A percentile compares a stretch with the other conserved stretches of the same genome.
Evolutionary conservation across 495 filamentous ascomycete species (phyloP).

Genomic region (Daldinia bambusicola): DNA sequence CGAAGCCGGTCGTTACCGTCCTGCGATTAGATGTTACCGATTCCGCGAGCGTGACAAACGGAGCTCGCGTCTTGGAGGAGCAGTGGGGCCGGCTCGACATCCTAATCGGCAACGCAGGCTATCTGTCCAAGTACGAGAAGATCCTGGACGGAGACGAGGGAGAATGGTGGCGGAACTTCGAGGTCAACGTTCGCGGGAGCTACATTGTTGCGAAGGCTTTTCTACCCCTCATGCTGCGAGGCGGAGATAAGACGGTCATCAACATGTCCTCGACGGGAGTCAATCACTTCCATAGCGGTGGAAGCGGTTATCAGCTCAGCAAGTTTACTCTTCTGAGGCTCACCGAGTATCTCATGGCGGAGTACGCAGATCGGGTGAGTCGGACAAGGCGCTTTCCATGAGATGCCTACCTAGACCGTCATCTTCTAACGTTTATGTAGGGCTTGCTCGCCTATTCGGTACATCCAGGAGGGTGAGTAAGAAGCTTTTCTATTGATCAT

Average conservation of each 20-base stretch:
- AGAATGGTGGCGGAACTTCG: constrained; percentile 58
- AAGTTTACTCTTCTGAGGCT: constrained; percentile 61
- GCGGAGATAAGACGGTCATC: constrained; percentile 60
- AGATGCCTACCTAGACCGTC: background rate
- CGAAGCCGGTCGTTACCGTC: constrained; percentile 48
- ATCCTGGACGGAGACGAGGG: constrained; percentile 55
- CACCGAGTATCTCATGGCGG: constrained; percentile 56
- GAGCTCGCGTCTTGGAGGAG: constrained; percentile 35
- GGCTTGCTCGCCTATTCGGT: constrained; percentile 57
- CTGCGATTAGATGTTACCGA: constrained; percentile 58
- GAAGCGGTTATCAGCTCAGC: constrained; percentile 54
- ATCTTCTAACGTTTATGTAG: constrained; percentile 25
- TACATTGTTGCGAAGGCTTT: constrained; percentile 50
- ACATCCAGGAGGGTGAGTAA: constrained; percentile 60
- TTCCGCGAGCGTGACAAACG: constrained; percentile 46
- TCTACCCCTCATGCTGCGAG: constrained; percentile 57
- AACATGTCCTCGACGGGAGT: constrained; percentile 58
- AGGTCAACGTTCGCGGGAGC: constrained; percentile 57
- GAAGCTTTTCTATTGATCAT: background rate
- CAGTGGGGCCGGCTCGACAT: constrained; percentile 57
- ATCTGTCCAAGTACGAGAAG: constrained; percentile 45
- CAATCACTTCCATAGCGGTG: constrained; percentile 43
- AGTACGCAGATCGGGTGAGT: constrained; percentile 52
- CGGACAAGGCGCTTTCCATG: background rate
- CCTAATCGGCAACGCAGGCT: constrained; percentile 63